Conservation (phyloP, 1,284 basidiomycete species). For the Leccinum griseonigrum region DNA sequence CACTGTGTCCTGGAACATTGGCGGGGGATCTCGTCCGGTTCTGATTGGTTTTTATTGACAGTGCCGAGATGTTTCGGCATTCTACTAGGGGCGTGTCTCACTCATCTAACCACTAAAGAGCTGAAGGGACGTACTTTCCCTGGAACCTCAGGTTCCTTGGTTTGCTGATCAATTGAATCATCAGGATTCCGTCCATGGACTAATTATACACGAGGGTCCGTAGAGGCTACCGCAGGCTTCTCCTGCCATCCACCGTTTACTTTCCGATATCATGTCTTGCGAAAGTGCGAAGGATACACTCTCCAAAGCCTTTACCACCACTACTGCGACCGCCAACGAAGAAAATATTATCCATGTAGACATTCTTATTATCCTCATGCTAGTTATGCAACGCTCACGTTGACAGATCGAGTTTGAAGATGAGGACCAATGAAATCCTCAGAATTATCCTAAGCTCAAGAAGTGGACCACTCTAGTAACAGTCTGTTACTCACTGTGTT, state of each 20-base stretch:
- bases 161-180: not conserved
- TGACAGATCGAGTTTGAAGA: constrained; percentile 27
- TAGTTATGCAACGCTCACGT: constrained; percentile 3
- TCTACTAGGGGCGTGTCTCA: not conserved
- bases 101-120: not conserved
- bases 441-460: constrained; percentile 18
- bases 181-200: not conserved
- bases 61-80: not conserved
- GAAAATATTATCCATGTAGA: constrained; percentile 15
- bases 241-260: not conserved
- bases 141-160: not conserved
- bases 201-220: constrained; percentile 16
- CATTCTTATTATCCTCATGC: not conserved
- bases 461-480: constrained; percentile 29
- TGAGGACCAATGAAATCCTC: constrained; percentile 26
- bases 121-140: not conserved
- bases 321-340: not conserved
- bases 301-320: constrained; percentile 3
- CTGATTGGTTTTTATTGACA: not conserved
- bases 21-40: not conserved
- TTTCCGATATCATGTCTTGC: constrained; percentile 10
- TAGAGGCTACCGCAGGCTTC: not conserved
- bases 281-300: not conserved
- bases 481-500: constrained; percentile 17
- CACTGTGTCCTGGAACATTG: not conserved